These are phyloP conservation scores for Xylariaceae sp. DNA, from an alignment of 2,329 filamentous ascomycete species.

Conservation along the genomic window DNA sequence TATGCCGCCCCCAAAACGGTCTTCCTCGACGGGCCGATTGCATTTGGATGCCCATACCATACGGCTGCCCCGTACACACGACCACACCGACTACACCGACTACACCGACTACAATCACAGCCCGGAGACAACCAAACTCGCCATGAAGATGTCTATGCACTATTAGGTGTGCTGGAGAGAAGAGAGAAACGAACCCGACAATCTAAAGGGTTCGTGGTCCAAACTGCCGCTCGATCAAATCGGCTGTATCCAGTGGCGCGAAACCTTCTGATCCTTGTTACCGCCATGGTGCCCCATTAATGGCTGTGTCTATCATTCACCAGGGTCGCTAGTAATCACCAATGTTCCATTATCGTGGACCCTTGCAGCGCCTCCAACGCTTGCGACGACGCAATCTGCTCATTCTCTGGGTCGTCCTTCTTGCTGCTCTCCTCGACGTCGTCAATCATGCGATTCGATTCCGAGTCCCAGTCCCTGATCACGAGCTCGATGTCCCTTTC, in stretches of 20 bases:
- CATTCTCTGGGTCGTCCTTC: slow-evolving; percentile 24
- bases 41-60: too few species aligned
- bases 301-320: not conserved
- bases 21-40: too few species aligned
- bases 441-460: slow-evolving; percentile 20
- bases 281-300: not conserved
- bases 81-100: too few species aligned
- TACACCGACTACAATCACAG: too few species aligned
- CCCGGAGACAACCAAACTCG: too few species aligned
- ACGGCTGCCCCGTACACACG: too few species aligned
- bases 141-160: too few species aligned
- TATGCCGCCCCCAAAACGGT: too few species aligned
- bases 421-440: slow-evolving; percentile 25
- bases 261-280: too few species aligned
- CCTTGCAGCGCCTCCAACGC: slow-evolving; percentile 21
- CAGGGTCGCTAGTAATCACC: not conserved
- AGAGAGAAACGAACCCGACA: too few species aligned
- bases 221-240: not conserved
- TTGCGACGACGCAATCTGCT: slow-evolving; percentile 25
- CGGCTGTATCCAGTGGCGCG: too few species aligned
- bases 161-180: too few species aligned
- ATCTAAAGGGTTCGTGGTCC: not conserved
- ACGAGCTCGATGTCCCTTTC: slow-evolving; percentile 27
- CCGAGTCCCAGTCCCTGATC: slow-evolving; percentile 24
- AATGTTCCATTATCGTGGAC: slow-evolving; percentile 22